Base-by-base conservation (phyloP, 208 protist species). In the Acanthamoeba quina region DNA sequence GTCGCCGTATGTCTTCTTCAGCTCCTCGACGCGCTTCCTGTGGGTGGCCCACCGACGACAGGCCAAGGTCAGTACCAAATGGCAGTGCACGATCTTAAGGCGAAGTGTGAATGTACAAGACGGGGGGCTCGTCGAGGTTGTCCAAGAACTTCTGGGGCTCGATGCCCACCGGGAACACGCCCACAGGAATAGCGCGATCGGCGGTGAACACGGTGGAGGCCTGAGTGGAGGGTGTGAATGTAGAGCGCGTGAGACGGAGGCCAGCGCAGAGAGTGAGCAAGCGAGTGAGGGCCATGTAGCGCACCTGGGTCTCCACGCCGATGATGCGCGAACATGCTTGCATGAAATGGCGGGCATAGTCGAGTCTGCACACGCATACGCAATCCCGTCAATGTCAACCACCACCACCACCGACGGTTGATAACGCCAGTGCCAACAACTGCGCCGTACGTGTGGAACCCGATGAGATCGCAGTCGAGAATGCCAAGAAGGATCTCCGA, bases 291-390 rank as follows among this genome's bases (percentile, higher is more conserved):
- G 41, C n/a, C n/a, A n/a, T 1, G 41, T 4, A 1, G 4, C 41
- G 41, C 41, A 44, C 41, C 47, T 62, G 58, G 1, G 96, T 96
- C 54, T 96, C 96, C 1, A 82, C 29, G 2, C 95, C 96, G 7
- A 97, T 19, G 21, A 97, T 82, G 34, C 96, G 64, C 0, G 94
- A 95, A 49, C 95, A 96, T 31, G 94, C 86, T 34, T 95, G 94
- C 5, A 97, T 21, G 54, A 97, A 97, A 62, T 97, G 96, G 76
- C 96, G 31, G 3, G 96, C 97, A 94, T 97, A 97, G 64, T 97
- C 95, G 21, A 90, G 58, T 13, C 82, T 90, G 31, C 9, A 70
- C 41, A 44, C 41, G 4, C 41, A 44, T 4, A 44, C 41, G 4
- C 41, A 44, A 44, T 44, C 41, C 3, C 41, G 41, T 44, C 41